phyloP scores from a whole-genome alignment of 2,329 filamentous ascomycete genomes.

The Parascedosporium putredinis region DNA sequence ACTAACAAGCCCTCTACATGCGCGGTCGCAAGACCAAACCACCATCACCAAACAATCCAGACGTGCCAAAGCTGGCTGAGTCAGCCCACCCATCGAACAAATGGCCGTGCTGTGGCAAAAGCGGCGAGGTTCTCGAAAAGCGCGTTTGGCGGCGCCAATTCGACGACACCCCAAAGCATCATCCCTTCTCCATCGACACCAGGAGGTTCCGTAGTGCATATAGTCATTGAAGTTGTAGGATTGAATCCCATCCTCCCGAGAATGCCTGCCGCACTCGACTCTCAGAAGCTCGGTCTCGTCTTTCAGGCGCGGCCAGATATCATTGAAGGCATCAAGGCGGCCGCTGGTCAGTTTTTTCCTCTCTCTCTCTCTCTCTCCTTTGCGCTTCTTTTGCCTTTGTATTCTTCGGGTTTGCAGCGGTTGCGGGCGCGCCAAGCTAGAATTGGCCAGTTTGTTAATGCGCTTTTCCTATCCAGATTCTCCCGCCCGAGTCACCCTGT shows the following conservation, averaged over 20 bases:
- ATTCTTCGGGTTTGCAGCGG: too few relatives aligned
- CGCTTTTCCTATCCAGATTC: constrained; percentile 32
- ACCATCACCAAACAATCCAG: not conserved
- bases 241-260: too few relatives aligned
- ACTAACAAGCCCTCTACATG: not conserved
- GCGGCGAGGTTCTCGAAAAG: constrained; percentile 1
- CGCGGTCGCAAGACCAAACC: too few relatives aligned
- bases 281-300: constrained; percentile 36
- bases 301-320: constrained; percentile 49
- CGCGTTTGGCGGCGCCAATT: not conserved
- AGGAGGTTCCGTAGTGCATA: not conserved
- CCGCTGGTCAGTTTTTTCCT: constrained; percentile 33
- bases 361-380: not conserved
- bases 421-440: too few relatives aligned
- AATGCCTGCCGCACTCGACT: constrained; percentile 37
- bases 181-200: not conserved
- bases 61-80: not conserved
- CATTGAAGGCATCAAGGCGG: constrained; percentile 38
- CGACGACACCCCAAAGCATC: not conserved
- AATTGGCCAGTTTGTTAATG: not conserved
- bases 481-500: constrained; percentile 37
- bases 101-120: not conserved
- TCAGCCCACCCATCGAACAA: not conserved
- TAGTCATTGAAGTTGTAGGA: not conserved
- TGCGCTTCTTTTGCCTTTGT: too few relatives aligned